Percentiles rank a stretch among this genome's conserved stretches.
These are phyloP conservation scores for Stachybotrys echinatus DNA, from an alignment of 2,329 filamentous ascomycete species.

Conservation along the genomic window DNA sequence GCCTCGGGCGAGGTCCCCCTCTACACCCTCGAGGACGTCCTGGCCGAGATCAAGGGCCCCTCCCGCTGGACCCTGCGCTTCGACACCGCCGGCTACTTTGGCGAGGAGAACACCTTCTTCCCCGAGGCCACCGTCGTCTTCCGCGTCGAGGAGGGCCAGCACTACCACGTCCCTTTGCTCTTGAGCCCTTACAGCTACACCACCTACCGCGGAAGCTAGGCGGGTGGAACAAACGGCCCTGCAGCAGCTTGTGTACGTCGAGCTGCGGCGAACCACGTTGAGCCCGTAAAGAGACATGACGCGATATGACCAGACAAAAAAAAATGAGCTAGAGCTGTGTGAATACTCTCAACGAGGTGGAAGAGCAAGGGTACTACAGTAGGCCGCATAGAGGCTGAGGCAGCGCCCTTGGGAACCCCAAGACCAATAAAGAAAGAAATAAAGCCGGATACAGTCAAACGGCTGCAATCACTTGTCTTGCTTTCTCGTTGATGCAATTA, in stretches of 20 bases:
- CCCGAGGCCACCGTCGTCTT: slow-evolving; percentile 54
- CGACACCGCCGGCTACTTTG: slow-evolving; percentile 68
- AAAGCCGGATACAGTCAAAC: too few relatives aligned
- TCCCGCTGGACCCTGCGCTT: slow-evolving; percentile 67
- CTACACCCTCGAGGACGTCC: slow-evolving; percentile 53
- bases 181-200: slow-evolving; percentile 76
- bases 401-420: too few relatives aligned
- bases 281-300: too few relatives aligned
- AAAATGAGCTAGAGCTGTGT: too few relatives aligned
- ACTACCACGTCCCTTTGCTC: slow-evolving; percentile 76
- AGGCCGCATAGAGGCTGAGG: too few relatives aligned
- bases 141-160: slow-evolving; percentile 50
- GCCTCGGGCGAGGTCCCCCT: slow-evolving; percentile 51
- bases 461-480: too few relatives aligned
- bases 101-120: slow-evolving; percentile 55
- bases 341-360: too few relatives aligned
- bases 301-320: too few relatives aligned
- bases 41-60: slow-evolving; percentile 34
- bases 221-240: not conserved
- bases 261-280: too few relatives aligned
- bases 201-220: slow-evolving; percentile 72
- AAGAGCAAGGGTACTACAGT: too few relatives aligned
- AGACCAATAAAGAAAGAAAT: too few relatives aligned
- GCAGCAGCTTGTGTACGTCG: not conserved
- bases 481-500: too few relatives aligned